These are phyloP conservation scores for Phoma herbarum DNA, from an alignment of 2,329 filamentous ascomycete genomes.

Conservation along the genomic window DNA sequence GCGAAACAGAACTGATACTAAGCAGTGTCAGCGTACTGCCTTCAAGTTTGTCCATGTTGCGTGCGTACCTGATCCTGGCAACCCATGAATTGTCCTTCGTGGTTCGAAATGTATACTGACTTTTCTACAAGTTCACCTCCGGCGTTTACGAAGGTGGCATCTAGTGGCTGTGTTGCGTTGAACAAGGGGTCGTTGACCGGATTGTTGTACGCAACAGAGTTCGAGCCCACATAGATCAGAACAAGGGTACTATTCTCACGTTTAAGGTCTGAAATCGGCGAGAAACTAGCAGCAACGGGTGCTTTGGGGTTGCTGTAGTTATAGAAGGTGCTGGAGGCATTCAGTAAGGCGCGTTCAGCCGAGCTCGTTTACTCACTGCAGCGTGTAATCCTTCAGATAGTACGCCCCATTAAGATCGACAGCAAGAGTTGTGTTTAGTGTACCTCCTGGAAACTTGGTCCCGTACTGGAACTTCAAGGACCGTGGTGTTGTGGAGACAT, in stretches of 20 bases:
- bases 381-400: conserved; percentile 5
- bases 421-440: conserved; percentile 1
- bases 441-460: conserved; percentile 1
- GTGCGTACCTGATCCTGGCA: conserved; percentile 12
- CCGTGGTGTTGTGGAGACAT: conserved; percentile 1
- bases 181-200: conserved; percentile 14
- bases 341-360: neutral
- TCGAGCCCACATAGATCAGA: conserved; percentile 1
- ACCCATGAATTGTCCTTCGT: conserved; percentile 4
- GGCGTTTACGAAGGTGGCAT: conserved; percentile 4
- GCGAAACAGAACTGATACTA: conserved; percentile 19
- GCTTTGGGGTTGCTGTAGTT: conserved; percentile 7
- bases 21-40: neutral
- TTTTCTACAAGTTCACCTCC: conserved; percentile 3
- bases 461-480: conserved; percentile 12
- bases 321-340: neutral
- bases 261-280: neutral
- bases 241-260: conserved; percentile 11
- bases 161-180: conserved; percentile 3
- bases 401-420: conserved; percentile 2
- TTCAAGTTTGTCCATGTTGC: neutral
- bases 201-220: conserved; percentile 2
- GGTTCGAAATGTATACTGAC: conserved; percentile 10
- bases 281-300: neutral
- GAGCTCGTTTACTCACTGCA: neutral